Evolutionary conservation across 768 basidiomycete genomes (phyloP).

Genomic region (Boletus tomentosulus): DNA sequence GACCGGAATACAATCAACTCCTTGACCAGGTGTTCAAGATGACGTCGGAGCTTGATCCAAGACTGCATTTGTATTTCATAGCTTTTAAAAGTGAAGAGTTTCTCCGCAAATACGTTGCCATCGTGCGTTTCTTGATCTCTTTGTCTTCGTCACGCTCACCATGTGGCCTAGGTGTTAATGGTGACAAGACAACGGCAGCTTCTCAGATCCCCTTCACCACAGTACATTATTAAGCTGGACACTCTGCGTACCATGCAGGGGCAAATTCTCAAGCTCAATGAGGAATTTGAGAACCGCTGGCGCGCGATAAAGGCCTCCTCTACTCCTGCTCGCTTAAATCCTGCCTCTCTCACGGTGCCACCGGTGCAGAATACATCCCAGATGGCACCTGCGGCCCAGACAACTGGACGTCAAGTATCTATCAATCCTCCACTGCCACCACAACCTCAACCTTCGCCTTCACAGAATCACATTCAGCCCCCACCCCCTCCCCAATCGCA

Average conservation of each 20-base stretch:
- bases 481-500: conserved; percentile 7
- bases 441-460: conserved; percentile 8
- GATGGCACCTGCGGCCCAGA: conserved; percentile 18
- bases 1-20: conserved; percentile 46
- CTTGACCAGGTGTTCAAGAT: conserved; percentile 48
- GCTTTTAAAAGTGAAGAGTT: conserved; percentile 45
- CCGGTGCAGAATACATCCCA: conserved; percentile 16
- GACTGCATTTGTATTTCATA: conserved; percentile 43
- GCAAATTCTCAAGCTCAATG: conserved; percentile 41
- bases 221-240: conserved; percentile 33
- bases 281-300: conserved; percentile 33
- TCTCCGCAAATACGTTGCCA: conserved; percentile 48
- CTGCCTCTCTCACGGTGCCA: conserved; percentile 14
- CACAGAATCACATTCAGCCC: conserved; percentile 7
- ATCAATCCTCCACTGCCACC: conserved; percentile 23
- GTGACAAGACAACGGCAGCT: conserved; percentile 35
- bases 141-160: conserved; percentile 8
- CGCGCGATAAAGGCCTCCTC: conserved; percentile 22
- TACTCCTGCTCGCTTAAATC: conserved; percentile 1
- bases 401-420: conserved; percentile 29
- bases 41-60: conserved; percentile 46
- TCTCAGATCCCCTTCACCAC: conserved; percentile 20
- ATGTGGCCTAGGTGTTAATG: conserved; percentile 37
- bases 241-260: conserved; percentile 42
- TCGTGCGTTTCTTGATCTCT: conserved; percentile 41